Evolutionary conservation across 192 early-diverging fungal species (phyloP), one percentile per base, ranked within the genome.

Genomic region (Spizellomyces sp.): DNA sequence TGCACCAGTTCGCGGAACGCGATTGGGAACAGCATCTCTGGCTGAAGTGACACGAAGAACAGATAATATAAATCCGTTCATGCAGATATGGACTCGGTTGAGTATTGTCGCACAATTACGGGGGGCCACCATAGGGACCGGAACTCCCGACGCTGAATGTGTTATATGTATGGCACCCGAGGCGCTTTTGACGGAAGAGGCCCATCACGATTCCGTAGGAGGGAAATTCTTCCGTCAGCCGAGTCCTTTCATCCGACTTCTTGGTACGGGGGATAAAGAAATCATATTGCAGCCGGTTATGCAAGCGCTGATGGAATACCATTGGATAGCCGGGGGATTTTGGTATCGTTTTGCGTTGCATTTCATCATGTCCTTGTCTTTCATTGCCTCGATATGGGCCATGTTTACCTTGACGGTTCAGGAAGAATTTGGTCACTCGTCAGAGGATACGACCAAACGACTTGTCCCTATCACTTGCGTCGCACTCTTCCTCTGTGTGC

Each of bases 251-350:
- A 77, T 81, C 64, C 62, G 79, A 17, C 55, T 81, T 27, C 68
- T 81, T 8, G 76, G 67, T 19, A 77, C 73, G 45, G 79, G 77
- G 45, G 65, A 81, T 54, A 72, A 77, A 48, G 72, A 75, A 43
- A 81, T 81, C 41, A 78, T 78, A 41, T 61, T 81, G 8, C 76
- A 75, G 22, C 76, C 80, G 21, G 66, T 75, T 6, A 75, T 81
- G 70, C 69, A 75, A 52, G 75, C 80, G 12, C 65, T 81, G 55
- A 81, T 81, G 76, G 80, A 81, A 59, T 81, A 78, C 48, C 80
- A 81, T 54, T 81, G 80, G 80, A 47, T 66, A 2, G 58, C 67
- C 36, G 80, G 80, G 5, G 66, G 71, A 21, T 81, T 81, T 70
- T 78, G 80, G 76, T 54, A 73, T 22, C 65, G 76, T 14, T 81